These are phyloP conservation scores for Tetradesmus obliquus DNA, from an alignment of 139 green algal species.

Conservation along the genomic window DNA sequence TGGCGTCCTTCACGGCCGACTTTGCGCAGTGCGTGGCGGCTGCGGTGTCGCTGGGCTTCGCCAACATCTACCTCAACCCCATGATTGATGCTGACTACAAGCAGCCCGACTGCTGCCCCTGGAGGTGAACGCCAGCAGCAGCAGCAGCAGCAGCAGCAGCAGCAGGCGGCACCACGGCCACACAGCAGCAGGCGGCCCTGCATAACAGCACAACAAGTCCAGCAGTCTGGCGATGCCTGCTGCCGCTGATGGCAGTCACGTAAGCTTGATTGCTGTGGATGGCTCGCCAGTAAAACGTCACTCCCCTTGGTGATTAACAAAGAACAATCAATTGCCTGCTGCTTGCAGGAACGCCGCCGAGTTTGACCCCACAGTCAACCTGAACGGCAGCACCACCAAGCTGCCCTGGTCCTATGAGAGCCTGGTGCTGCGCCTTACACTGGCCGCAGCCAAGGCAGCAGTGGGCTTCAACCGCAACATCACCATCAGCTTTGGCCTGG, in stretches of 20 bases:
- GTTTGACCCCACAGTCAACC: slow-evolving; percentile 2
- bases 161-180: not conserved
- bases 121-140: not conserved
- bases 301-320: too few species aligned
- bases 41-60: not conserved
- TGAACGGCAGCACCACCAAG: not conserved
- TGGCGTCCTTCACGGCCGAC: not conserved
- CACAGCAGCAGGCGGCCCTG: too few species aligned
- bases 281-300: too few species aligned
- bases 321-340: not conserved
- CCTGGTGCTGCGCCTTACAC: not conserved
- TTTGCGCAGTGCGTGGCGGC: not conserved
- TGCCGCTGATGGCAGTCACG: too few species aligned
- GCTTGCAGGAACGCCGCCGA: slow-evolving; percentile 4
- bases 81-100: not conserved
- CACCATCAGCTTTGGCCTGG: not conserved
- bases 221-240: too few species aligned
- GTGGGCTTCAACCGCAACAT: not conserved
- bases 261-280: too few species aligned
- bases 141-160: too few species aligned
- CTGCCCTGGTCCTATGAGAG: not conserved
- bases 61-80: not conserved
- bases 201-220: too few species aligned
- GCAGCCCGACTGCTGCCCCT: slow-evolving; percentile 10
- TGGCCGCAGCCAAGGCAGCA: not conserved